These are phyloP conservation scores for Apiotrichum laibachii DNA, from an alignment of 1,284 basidiomycete genomes.

Conservation along the genomic window DNA sequence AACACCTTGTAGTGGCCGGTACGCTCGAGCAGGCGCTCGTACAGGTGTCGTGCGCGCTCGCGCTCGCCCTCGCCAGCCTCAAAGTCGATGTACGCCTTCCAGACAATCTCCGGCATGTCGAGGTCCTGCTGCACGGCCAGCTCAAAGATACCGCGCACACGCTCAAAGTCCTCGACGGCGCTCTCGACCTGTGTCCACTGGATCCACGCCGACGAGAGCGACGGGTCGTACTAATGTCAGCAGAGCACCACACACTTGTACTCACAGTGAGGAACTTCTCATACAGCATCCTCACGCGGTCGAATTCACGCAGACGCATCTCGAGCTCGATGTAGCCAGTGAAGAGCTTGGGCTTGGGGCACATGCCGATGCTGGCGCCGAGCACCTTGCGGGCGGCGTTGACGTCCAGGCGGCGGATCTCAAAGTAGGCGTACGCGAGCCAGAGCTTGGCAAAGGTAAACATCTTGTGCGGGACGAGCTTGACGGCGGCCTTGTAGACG, in stretches of 20 bases:
- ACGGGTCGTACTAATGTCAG: conserved; percentile 59
- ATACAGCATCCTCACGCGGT: conserved; percentile 86
- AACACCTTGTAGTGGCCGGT: conserved; percentile 87
- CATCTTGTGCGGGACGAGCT: conserved; percentile 86
- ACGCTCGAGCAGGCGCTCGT: conserved; percentile 79
- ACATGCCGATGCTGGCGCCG: conserved; percentile 89
- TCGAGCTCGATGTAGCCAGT: conserved; percentile 93
- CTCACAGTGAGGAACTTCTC: conserved; percentile 78
- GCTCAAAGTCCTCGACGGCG: conserved; percentile 84
- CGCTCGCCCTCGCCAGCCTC: conserved; percentile 83
- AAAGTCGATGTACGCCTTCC: conserved; percentile 92
- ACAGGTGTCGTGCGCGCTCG: conserved; percentile 76
- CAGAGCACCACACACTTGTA: conserved; percentile 47
- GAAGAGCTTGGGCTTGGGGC: conserved; percentile 89
- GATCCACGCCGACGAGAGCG: conserved; percentile 92
- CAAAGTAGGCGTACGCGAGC: conserved; percentile 87
- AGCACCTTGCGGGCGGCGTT: conserved; percentile 82
- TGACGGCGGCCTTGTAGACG: conserved; percentile 86
- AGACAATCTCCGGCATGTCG: conserved; percentile 97
- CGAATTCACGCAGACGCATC: conserved; percentile 73
- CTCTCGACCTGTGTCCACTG: conserved; percentile 93
- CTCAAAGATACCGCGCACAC: conserved; percentile 93
- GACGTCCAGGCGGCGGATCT: conserved; percentile 80
- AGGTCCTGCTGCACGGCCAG: conserved; percentile 90
- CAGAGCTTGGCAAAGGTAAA: conserved; percentile 98